These are phyloP conservation scores for Aechmea fasciata DNA, from an alignment of 176 grass and related monocot species.

Conservation along the genomic window DNA sequence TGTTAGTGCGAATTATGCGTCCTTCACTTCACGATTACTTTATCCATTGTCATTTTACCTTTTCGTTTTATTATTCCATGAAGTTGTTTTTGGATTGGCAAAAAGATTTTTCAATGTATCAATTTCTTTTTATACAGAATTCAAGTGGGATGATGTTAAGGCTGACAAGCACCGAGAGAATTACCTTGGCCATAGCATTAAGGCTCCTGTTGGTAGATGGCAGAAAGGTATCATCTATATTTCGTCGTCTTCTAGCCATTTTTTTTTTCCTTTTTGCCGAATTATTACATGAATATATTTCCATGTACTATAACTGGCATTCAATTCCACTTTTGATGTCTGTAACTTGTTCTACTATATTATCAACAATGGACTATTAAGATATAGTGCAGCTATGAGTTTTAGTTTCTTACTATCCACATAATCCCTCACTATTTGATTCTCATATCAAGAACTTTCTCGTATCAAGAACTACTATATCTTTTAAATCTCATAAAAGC, in stretches of 20 bases:
- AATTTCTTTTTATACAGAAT: slow-evolving; percentile 45
- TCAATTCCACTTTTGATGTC: background rate
- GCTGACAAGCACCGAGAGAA: slow-evolving; percentile 97
- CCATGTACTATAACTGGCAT: background rate
- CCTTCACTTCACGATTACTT: background rate
- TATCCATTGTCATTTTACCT: background rate
- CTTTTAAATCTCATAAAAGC: no score
- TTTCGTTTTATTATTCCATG: background rate
- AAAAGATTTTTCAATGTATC: background rate
- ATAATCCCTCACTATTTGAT: no score
- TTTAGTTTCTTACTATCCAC: no score
- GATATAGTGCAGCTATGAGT: no score
- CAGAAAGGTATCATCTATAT: slow-evolving; percentile 69
- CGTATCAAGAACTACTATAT: no score
- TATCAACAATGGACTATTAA: no score
- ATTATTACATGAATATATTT: background rate
- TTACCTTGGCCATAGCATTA: slow-evolving; percentile 89
- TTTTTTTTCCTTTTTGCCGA: background rate
- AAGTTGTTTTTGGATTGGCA: background rate
- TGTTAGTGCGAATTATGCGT: no score
- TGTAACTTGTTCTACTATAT: no score
- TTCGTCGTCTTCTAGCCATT: background rate
- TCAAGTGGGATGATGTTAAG: slow-evolving; percentile 99
- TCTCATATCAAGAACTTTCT: no score
- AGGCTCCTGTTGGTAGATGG: slow-evolving; percentile 96